Conservation (phyloP, 2,329 filamentous ascomycete species). For the Nemania bipapillata region DNA sequence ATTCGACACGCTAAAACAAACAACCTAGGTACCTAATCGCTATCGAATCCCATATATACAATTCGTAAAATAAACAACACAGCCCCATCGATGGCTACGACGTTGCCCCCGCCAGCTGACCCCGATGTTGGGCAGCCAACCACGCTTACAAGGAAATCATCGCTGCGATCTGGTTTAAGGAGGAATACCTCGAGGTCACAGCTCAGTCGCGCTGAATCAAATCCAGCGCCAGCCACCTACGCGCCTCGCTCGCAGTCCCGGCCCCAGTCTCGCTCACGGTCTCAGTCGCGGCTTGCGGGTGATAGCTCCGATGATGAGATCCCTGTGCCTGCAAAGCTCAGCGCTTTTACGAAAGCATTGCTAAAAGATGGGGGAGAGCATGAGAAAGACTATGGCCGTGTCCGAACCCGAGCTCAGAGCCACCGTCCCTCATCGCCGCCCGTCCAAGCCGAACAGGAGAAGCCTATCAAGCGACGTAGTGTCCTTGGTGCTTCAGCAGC, state of each 20-base stretch:
- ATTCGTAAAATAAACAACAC: slow-evolving; percentile 34
- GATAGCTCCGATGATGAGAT: slow-evolving; percentile 97
- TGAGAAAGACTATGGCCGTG: slow-evolving; percentile 54
- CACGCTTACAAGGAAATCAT: slow-evolving; percentile 63
- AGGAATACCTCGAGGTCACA: slow-evolving; percentile 61
- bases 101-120: slow-evolving; percentile 60
- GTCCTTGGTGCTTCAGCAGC: slow-evolving; percentile 59
- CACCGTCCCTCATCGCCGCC: slow-evolving; percentile 60
- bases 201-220: slow-evolving; percentile 60
- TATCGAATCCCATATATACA: slow-evolving; percentile 35
- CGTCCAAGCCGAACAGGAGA: slow-evolving; percentile 43
- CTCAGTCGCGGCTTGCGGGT: slow-evolving; percentile 62
- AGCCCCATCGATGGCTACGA: slow-evolving; percentile 44
- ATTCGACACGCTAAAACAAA: slow-evolving; percentile 41
- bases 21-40: too few relatives aligned
- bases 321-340: slow-evolving; percentile 90
- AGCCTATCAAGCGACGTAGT: slow-evolving; percentile 60
- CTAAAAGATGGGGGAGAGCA: slow-evolving; percentile 70
- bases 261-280: slow-evolving; percentile 54
- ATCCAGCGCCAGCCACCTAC: slow-evolving; percentile 52
- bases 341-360: slow-evolving; percentile 87
- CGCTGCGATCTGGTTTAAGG: slow-evolving; percentile 66
- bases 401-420: slow-evolving; percentile 61
- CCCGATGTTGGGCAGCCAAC: slow-evolving; percentile 61
- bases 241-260: slow-evolving; percentile 32